Base-by-base conservation (phyloP, 768 basidiomycete species). In the Suillus ampliporus region DNA sequence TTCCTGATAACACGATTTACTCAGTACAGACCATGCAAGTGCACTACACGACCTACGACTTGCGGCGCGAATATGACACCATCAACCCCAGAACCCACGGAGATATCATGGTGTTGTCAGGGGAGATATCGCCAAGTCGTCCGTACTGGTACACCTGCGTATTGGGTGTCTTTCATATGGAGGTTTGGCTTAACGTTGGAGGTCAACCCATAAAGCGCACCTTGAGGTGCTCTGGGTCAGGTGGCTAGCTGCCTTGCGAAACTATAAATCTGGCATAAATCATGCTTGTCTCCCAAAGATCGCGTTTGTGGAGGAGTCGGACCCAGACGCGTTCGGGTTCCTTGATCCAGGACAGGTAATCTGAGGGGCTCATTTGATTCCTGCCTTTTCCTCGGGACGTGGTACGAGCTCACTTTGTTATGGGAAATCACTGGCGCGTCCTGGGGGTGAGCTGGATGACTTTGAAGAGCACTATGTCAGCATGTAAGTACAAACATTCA, bases 121-220 rank as follows among this genome's bases (percentile, higher is more conserved):
- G 48, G 53, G 35, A 40, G 34, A n/a, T 43, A 38, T 28, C 17
- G 10, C n/a, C 17, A 48, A 44, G 19, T 23, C 65, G 69, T 47
- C 68, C 64, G 54, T 62, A 7, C 54, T 62, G 34, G 61, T 74
- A 74, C 58, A 68, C 72, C 40, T 15, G 58, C 57, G n/a, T 57
- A 46, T 28, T 44, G 57, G 43, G 61, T 35, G 7, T 56, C 47
- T 28, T 19, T 54, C 34, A 38, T 57, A 21, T 62, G 46, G n/a
- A 37, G 15, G 43, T 66, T 44, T 14, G 38, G 53, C 41, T 41
- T 51, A 15, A 26, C n/a, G 13, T 38, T 31, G 17, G 26, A 7
- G 41, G 56, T 48, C 26, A 48, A 62, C 37, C 37, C 57, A 6
- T n/a, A 53, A 23, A 31, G 31, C 37, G 41, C 54, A 31, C 19